phyloP scores from a whole-genome alignment of 768 basidiomycete species.

The Boletus eberwhitei region DNA sequence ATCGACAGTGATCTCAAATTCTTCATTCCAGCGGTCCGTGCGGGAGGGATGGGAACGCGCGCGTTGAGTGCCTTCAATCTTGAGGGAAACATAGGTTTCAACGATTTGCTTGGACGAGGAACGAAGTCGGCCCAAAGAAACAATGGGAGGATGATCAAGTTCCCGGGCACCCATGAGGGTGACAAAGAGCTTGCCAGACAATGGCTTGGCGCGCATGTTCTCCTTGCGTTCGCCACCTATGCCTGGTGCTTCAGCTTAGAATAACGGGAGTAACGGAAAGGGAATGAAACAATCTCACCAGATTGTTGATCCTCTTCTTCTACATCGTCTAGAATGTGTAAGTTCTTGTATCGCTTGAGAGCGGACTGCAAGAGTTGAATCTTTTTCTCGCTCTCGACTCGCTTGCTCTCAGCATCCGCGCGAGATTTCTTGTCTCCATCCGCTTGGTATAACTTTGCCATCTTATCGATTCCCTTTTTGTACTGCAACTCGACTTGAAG shows the following conservation, averaged over 20 bases:
- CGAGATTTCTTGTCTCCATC: conserved; percentile 97
- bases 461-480: conserved; percentile 97
- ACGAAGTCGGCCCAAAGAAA: conserved; percentile 55
- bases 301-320: conserved; percentile 78
- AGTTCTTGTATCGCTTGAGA: conserved; percentile 92
- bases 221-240: conserved; percentile 87
- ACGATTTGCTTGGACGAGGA: conserved; percentile 72
- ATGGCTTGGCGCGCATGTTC: conserved; percentile 86
- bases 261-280: neutral
- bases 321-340: conserved; percentile 88
- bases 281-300: conserved; percentile 36
- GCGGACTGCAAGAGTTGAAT: conserved; percentile 90
- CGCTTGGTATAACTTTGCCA: conserved; percentile 93
- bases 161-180: conserved; percentile 89
- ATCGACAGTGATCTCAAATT: conserved; percentile 94
- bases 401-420: conserved; percentile 90
- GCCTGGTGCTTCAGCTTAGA: conserved; percentile 39
- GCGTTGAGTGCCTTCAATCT: conserved; percentile 92
- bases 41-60: conserved; percentile 90
- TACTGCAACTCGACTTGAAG: conserved; percentile 97
- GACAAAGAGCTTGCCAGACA: conserved; percentile 89
- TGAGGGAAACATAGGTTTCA: conserved; percentile 91
- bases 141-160: conserved; percentile 88
- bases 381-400: conserved; percentile 93
- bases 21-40: conserved; percentile 97